Evolutionary conservation across 352 stramenopile genomes (phyloP).

Genomic region (Vaucheria bursata): DNA sequence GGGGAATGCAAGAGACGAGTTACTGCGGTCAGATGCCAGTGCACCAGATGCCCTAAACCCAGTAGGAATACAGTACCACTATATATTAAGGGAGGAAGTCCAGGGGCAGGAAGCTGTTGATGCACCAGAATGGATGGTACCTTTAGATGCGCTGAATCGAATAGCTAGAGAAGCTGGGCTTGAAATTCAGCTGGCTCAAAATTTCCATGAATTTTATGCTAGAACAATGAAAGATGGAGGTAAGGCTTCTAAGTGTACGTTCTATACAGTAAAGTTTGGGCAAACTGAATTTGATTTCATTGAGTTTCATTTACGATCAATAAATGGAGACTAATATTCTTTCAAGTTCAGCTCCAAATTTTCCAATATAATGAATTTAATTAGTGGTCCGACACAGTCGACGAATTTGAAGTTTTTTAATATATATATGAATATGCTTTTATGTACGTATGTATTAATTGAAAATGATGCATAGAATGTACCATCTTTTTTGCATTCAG

Average conservation of each 20-base stretch:
- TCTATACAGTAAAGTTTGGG: not conserved
- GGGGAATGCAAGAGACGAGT: conserved; percentile 23
- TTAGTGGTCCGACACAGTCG: not conserved
- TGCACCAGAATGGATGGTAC: conserved; percentile 76
- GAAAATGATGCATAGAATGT: not conserved
- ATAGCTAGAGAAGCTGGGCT: conserved; percentile 33
- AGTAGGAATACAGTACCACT: conserved; percentile 78
- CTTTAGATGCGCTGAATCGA: conserved; percentile 51
- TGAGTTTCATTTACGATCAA: not conserved
- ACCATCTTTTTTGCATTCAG: too few relatives aligned
- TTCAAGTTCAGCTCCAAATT: not conserved
- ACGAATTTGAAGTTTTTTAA: not conserved
- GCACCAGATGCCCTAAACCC: conserved; percentile 11
- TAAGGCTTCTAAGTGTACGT: not conserved
- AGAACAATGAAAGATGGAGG: not conserved
- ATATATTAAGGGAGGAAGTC: conserved; percentile 67
- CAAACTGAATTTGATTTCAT: not conserved
- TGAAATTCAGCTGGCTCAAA: conserved; percentile 38
- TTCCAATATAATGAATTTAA: not conserved
- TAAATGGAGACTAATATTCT: not conserved
- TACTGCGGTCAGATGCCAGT: conserved; percentile 50
- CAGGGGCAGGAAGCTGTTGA: conserved; percentile 63
- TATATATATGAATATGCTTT: not conserved
- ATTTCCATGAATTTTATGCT: conserved; percentile 46
- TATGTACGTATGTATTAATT: not conserved